Evolutionary conservation across 2,329 filamentous ascomycete species (phyloP), one percentile per base, ranked within the genome.

Genomic region (Diaporthe batatas): DNA sequence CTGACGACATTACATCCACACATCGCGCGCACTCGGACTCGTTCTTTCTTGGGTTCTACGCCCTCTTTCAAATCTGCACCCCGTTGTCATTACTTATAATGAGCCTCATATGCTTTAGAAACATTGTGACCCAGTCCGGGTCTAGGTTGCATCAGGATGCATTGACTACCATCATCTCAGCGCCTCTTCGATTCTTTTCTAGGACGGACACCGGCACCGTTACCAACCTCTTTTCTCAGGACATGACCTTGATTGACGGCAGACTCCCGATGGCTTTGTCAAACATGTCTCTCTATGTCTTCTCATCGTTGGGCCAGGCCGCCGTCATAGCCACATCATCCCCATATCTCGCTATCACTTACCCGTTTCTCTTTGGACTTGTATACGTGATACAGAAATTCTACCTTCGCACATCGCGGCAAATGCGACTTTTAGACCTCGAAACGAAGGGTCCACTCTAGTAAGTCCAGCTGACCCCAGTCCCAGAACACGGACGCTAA

Each of bases 171-270:
- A 79, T 82, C 16, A 80, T 83, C 74, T 68, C 72, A 3, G 79
- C 81, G 14, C 78, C 81, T 1, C 78, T 82, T 11, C 69, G 74
- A 0, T 72, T 76, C 36, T 76, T 79, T 23, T 77, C 75, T 23
- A 72, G 70, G 14, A 77, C 76, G 5, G 78, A 79, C 70, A 76
- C 76, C 0, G 78, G 78, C 5, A 74, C 74, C 3, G 69, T 78
- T 21, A 76, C 78, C 21, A 79, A 78, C 36, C 59, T 77, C 59
- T 79, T 79, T 68, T 78, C 75, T 12, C 78, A 79, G 59, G 83
- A 85, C 70, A 79, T 85, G 75, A 80, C 82, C 0, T 77, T 85
- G 2, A 79, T 85, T 6, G 83, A 84, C 67, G 79, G 81, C 3
- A 78, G 82, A 36, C 79, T 85, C 6, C 83, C 83, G 0, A 54